Evolutionary conservation across 805 yeast species (phyloP).

Genomic region (Metschnikowia drakensbergensis): DNA sequence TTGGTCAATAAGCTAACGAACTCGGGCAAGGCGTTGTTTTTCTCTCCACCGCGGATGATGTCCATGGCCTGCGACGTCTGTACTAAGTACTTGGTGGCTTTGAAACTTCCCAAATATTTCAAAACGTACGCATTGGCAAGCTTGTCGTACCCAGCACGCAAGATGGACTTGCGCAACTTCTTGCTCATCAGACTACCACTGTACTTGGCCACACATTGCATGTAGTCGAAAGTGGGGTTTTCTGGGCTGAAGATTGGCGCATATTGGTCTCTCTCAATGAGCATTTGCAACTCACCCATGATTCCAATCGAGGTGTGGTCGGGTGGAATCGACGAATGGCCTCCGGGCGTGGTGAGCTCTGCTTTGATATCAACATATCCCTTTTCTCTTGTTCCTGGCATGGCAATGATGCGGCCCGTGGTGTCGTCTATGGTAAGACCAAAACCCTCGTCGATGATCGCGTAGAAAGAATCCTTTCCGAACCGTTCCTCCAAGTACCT

Average conservation of each 20-base stretch:
- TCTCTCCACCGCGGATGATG: constrained; percentile 66
- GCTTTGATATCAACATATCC: constrained; percentile 47
- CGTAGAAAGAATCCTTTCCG: constrained; percentile 16
- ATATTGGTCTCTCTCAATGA: constrained; percentile 21
- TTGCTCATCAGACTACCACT: constrained; percentile 13
- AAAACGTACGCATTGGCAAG: constrained; percentile 34
- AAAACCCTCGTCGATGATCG: constrained; percentile 19
- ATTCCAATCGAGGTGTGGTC: constrained; percentile 30
- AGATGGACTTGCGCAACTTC: constrained; percentile 22
- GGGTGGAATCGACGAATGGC: constrained; percentile 30
- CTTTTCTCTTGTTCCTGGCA: constrained; percentile 44
- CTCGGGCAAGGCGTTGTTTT: constrained; percentile 77
- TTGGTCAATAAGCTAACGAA: constrained; percentile 50
- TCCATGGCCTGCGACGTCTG: constrained; percentile 68
- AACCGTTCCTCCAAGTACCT: constrained; percentile 14
- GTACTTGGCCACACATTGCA: constrained; percentile 26
- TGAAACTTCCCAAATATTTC: constrained; percentile 22
- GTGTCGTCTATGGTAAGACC: constrained; percentile 29
- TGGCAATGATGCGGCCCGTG: constrained; percentile 56
- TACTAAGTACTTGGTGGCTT: constrained; percentile 37
- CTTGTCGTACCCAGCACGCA: constrained; percentile 33
- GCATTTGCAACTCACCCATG: constrained; percentile 20
- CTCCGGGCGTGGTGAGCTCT: constrained; percentile 27
- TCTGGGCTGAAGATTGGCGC: constrained; percentile 20
- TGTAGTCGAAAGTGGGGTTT: constrained; percentile 25